Base-by-base conservation (phyloP, 768 basidiomycete genomes). In the Termitomyces sp. region DNA sequence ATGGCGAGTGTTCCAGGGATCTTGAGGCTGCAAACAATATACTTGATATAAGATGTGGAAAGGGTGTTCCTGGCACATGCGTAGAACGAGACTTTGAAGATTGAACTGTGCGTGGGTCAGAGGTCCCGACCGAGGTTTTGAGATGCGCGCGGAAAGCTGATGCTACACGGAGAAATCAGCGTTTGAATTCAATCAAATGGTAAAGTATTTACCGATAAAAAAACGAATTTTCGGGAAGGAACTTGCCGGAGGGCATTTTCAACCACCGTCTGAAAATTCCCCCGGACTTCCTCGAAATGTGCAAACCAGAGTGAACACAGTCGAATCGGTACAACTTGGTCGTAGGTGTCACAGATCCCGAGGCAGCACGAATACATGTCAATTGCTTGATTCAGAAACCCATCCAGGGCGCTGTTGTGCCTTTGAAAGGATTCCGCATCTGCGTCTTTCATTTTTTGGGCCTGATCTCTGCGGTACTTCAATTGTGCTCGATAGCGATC, bases 41-140 rank as follows among this genome's bases (percentile, higher is more conserved):
- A 98, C 81, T 61, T 94, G 93, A 69, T 95, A 96, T 7, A 97
- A 71, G 60, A 83, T 88, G 66, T 99, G 97, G 71, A 92, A 98
- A 0, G 96, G 94, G 65, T 99, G 97, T 51, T 98, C 92, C 54
- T 69, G 70, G 63, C 90, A 90, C 79, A 99, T 89, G 22, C 84
- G 79, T 5, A 88, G 54, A 22, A 98, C 75, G 26, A 90, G 70
- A 2, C 62, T 69, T 49, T 86, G 83, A 5, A 98, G 75, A 56
- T 77, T 82, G 21, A 68, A 62, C 63, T 93, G 91, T 41, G 69
- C 58, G 28, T 19, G 35, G 5, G 42, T 21, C 35, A 70, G 35
- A 2, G 64, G 46, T 22, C 66, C 62, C 26, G 67, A 52, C 9
- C 66, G 59, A 15, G 74, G 55, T 43, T 72, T 80, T 12, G 87